A percentile compares a stretch with the other conserved stretches of the same genome.
phyloP scores from a whole-genome alignment of 2,329 filamentous ascomycete genomes.

The Leptographium lundbergii region DNA sequence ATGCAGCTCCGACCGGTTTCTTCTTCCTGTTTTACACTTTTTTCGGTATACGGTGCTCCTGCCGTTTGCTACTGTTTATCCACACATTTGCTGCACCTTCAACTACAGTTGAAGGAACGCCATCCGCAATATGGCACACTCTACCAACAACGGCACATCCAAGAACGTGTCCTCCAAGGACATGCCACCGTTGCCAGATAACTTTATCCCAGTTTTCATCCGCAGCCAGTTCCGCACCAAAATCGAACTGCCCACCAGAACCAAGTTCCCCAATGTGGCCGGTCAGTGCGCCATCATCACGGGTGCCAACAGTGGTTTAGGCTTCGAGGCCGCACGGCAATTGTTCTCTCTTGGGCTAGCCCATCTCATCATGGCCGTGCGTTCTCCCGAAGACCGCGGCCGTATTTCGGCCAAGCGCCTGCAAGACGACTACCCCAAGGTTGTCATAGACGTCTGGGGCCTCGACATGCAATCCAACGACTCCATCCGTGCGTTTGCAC shows the following conservation, averaged over 20 bases:
- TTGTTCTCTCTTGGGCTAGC: conserved; percentile 7
- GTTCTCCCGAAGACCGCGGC: not conserved
- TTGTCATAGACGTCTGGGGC: conserved; percentile 22
- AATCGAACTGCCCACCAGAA: conserved; percentile 5
- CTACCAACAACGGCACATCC: no score
- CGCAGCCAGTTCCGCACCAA: conserved; percentile 8
- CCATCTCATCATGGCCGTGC: conserved; percentile 10
- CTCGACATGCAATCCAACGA: conserved; percentile 25
- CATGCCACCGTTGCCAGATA: not conserved
- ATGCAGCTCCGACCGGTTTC: no score
- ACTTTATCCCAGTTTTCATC: conserved; percentile 5
- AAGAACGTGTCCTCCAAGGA: conserved; percentile 4
- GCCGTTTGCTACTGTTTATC: no score
- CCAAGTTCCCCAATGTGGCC: not conserved
- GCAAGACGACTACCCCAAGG: not conserved
- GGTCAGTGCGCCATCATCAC: conserved; percentile 7
- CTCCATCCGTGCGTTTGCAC: conserved; percentile 22
- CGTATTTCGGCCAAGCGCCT: not conserved
- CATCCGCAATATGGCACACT: no score
- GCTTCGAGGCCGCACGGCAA: conserved; percentile 9
- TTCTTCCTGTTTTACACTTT: no score
- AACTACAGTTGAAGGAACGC: no score
- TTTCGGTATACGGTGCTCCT: no score
- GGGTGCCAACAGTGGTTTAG: conserved; percentile 10
- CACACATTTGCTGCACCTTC: no score